Evolutionary conservation across 2,329 filamentous ascomycete species (phyloP).

Genomic region (Venturia aucupariae): DNA sequence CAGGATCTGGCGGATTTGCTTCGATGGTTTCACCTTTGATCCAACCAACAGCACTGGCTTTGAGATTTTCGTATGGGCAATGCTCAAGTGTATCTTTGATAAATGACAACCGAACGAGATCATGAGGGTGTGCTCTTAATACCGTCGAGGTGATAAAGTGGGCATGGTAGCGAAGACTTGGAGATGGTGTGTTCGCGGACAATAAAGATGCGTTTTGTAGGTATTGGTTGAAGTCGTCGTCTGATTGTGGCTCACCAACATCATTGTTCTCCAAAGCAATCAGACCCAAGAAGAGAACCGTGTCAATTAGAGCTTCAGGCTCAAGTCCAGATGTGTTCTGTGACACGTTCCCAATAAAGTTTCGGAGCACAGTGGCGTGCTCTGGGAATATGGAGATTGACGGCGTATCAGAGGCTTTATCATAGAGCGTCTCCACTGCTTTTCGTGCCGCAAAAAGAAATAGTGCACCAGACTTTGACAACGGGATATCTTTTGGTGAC

Average conservation of each 20-base stretch:
- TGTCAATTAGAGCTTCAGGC: slow-evolving; percentile 45
- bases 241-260: slow-evolving; percentile 37
- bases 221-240: slow-evolving; percentile 45
- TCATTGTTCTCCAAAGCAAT: slow-evolving; percentile 38
- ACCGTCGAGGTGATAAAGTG: slow-evolving; percentile 41
- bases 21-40: slow-evolving; percentile 50
- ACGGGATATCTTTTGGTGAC: slow-evolving; percentile 43
- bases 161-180: slow-evolving; percentile 38
- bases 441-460: slow-evolving; percentile 45
- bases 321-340: slow-evolving; percentile 33
- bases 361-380: slow-evolving; percentile 40
- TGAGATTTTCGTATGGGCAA: slow-evolving; percentile 44
- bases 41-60: slow-evolving; percentile 51
- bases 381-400: slow-evolving; percentile 43
- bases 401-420: slow-evolving; percentile 28
- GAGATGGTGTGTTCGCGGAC: slow-evolving; percentile 39
- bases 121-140: slow-evolving; percentile 45
- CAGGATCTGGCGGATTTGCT: slow-evolving; percentile 24
- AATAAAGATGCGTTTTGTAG: slow-evolving; percentile 40
- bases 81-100: slow-evolving; percentile 47
- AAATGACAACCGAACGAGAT: slow-evolving; percentile 42
- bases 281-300: slow-evolving; percentile 43
- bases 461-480: slow-evolving; percentile 47
- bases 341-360: slow-evolving; percentile 39
- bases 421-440: slow-evolving; percentile 41